Base-by-base conservation (phyloP, 2,329 filamentous ascomycete genomes). In the Rosellinia necatrix region DNA sequence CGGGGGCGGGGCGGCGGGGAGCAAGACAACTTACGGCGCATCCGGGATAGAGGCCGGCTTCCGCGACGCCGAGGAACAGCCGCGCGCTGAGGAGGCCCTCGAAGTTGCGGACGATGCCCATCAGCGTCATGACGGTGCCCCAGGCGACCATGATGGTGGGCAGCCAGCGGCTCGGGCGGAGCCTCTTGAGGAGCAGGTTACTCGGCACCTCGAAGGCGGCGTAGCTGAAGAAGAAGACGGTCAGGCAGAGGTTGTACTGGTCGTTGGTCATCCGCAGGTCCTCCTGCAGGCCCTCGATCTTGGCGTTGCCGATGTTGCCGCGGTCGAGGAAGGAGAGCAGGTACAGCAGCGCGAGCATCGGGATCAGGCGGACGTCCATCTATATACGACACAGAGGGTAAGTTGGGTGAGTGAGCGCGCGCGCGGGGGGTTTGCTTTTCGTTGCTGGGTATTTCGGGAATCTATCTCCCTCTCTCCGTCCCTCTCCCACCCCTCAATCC, bases 211-310 rank as follows among this genome's bases (percentile, higher is more conserved):
- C 90, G 60, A 91, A 91, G 17, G 88, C 77, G 2, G 88, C 80
- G 68, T 94, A 96, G 1, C 87, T 87, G 60, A 93, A 83, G 77
- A 93, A 94, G 77, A 96, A 94, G 58, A 91, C 83, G 4, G 79
- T 80, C 5, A 88, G 77, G 44, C 84, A 68, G 65, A 84, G 79
- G 71, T 92, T 92, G 73, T 92, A 94, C 68, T 91, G 81, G 53
- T 83, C 79, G 4, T 81, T 71, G 0, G 80, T 81, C 77, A 92
- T 83, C 12, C 79, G 59, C 13, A 82, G 68, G 50, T 81, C 77
- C 55, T 84, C 74, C 38, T 78, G 74, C 1, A 84, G 72, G 1
- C 79, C 79, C 63, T 81, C 80, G 48, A 89, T 86, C 70, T 88
- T 89, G 10, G 87, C 86, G 66, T 89, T 89, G 53, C 79, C 80